phyloP scores from a whole-genome alignment of 2,329 filamentous ascomycete genomes.

The Nigrograna mackinnonii region DNA sequence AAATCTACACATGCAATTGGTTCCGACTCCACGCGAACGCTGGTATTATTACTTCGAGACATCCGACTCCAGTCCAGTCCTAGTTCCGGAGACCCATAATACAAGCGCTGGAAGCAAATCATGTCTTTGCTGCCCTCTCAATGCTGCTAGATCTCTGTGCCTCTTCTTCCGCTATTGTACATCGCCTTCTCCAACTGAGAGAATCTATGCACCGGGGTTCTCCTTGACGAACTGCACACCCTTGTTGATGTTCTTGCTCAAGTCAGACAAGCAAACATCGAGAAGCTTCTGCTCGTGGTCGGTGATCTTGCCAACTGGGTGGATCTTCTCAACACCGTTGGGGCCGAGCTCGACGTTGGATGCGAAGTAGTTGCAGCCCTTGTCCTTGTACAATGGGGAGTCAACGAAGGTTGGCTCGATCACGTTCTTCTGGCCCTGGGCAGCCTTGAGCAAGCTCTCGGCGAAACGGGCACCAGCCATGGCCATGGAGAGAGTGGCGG shows the following conservation, averaged over 20 bases:
- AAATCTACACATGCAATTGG: conserved; percentile 14
- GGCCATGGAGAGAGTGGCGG: conserved; percentile 97
- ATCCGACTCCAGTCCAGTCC: conserved; percentile 5
- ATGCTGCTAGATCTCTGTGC: conserved; percentile 2
- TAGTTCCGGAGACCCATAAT: conserved; percentile 17
- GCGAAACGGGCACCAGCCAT: conserved; percentile 87
- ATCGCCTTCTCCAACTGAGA: conserved; percentile 10
- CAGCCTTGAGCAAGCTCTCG: conserved; percentile 89
- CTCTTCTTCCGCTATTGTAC: conserved; percentile 33
- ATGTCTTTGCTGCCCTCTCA: conserved; percentile 3
- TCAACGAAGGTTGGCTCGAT: conserved; percentile 97
- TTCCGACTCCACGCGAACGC: neutral
- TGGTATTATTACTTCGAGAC: neutral
- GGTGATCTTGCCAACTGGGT: conserved; percentile 82
- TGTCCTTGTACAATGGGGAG: conserved; percentile 96
- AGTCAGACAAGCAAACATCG: conserved; percentile 79
- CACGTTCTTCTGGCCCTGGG: conserved; percentile 92
- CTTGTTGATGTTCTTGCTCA: conserved; percentile 96
- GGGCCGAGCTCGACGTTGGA: conserved; percentile 95
- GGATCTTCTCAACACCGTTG: conserved; percentile 93
- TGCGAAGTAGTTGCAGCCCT: conserved; percentile 96
- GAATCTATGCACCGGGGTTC: conserved; percentile 50
- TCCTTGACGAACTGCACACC: conserved; percentile 69
- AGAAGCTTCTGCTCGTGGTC: conserved; percentile 87
- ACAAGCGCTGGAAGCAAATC: conserved; percentile 19